These are phyloP conservation scores for Hypoxylon sp. DNA, from an alignment of 2,329 filamentous ascomycete species.

Conservation along the genomic window DNA sequence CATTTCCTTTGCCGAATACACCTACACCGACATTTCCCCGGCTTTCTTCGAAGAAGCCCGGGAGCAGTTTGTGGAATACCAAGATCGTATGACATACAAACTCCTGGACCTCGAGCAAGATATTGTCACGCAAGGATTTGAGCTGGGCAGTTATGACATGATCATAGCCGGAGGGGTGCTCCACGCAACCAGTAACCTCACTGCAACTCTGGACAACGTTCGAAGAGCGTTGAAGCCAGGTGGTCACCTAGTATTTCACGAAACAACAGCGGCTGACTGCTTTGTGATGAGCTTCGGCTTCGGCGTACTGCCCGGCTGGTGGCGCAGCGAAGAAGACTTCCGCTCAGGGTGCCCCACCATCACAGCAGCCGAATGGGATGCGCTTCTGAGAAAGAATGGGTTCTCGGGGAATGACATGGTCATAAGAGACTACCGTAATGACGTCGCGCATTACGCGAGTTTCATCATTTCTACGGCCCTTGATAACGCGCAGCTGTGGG, in stretches of 20 bases:
- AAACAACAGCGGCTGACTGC: neutral
- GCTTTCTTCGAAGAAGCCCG: conserved; percentile 33
- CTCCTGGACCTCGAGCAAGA: conserved; percentile 13
- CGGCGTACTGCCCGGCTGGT: conserved; percentile 9
- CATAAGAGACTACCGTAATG: conserved; percentile 4
- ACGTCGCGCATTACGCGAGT: neutral
- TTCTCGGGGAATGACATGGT: conserved; percentile 9
- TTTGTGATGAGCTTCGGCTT: neutral
- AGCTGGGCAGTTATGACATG: conserved; percentile 6
- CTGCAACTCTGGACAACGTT: neutral
- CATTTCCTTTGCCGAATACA: conserved; percentile 44
- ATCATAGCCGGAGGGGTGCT: conserved; percentile 11
- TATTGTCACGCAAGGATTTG: conserved; percentile 1
- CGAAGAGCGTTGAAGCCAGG: conserved; percentile 4
- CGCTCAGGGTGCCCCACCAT: conserved; percentile 1
- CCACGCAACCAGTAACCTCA: conserved; percentile 2
- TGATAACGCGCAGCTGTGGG: too few species aligned
- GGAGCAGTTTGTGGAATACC: neutral
- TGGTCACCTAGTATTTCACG: conserved; percentile 2
- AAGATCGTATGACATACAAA: conserved; percentile 24
- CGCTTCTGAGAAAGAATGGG: neutral
- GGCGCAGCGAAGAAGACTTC: neutral
- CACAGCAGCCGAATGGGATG: conserved; percentile 1
- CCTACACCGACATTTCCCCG: conserved; percentile 42
- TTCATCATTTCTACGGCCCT: neutral